phyloP scores from a whole-genome alignment of 2,329 filamentous ascomycete species.

The Exutisphaerella laricina region DNA sequence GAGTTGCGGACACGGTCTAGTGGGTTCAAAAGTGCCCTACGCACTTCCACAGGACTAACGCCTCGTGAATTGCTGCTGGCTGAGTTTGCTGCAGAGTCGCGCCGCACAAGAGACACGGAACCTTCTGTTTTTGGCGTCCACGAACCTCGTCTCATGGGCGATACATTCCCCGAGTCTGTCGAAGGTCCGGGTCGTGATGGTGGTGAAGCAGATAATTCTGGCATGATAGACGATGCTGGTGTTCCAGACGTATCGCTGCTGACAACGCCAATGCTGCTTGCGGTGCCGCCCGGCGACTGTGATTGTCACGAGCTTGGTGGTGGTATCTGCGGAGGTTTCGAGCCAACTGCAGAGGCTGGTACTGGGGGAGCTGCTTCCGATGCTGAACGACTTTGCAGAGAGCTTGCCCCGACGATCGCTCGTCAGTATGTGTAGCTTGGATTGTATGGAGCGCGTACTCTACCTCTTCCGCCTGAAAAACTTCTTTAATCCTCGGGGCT shows the following conservation, averaged over 20 bases:
- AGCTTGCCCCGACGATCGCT: constrained; percentile 7
- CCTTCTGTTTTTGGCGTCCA: constrained; percentile 14
- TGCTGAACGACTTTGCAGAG: constrained; percentile 1
- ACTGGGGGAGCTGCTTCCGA: constrained; percentile 11
- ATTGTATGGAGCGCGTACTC: constrained; percentile 2
- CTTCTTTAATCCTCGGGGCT: constrained; percentile 29
- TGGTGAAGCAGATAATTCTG: constrained; percentile 21
- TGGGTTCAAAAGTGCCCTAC: constrained; percentile 7
- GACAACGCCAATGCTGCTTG: constrained; percentile 14
- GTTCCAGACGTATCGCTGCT: constrained; percentile 9
- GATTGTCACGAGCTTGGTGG: constrained; percentile 21
- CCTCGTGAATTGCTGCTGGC: constrained; percentile 3
- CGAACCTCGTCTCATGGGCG: constrained; percentile 9
- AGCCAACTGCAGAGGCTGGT: constrained; percentile 9
- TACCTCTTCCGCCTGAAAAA: constrained; percentile 30
- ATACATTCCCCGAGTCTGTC: constrained; percentile 8
- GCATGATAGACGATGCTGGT: constrained; percentile 9
- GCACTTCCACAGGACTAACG: constrained; percentile 11
- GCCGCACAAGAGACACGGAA: constrained; percentile 9
- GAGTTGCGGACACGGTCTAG: constrained; percentile 10
- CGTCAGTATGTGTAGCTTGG: constrained; percentile 7
- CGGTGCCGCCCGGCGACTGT: constrained; percentile 26
- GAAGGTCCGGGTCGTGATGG: constrained; percentile 15
- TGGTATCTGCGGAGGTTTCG: constrained; percentile 15
- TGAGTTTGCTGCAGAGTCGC: constrained; percentile 4